phyloP scores from a whole-genome alignment of 78 protist genomes.

The Protostelium mycophagum region DNA sequence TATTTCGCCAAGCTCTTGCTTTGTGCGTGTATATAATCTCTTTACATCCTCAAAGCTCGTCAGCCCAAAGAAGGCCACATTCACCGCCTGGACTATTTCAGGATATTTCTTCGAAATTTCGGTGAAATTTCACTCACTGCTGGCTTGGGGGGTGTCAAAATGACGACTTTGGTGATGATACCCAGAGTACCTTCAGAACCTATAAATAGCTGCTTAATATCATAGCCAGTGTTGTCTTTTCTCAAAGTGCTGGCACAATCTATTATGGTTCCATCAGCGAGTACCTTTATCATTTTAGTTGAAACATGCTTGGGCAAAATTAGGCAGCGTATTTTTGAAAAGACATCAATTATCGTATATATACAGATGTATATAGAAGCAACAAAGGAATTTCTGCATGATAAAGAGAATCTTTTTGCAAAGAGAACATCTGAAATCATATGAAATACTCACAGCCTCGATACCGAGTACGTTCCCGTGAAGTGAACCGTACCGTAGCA shows the following conservation, averaged over 20 bases:
- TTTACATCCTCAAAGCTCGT: conserved; percentile 28
- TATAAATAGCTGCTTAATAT: conserved; percentile 90
- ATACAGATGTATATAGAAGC: no score
- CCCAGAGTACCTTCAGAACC: conserved; percentile 98
- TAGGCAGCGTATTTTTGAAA: no score
- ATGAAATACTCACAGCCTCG: conserved; percentile 57
- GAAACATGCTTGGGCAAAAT: no score
- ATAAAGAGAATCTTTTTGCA: no score
- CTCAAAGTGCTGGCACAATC: conserved; percentile 50
- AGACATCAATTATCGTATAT: no score
- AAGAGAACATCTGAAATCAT: not conserved
- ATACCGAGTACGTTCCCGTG: conserved; percentile 87
- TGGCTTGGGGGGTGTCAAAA: conserved; percentile 60
- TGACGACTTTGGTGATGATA: conserved; percentile 71
- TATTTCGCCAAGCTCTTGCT: conserved; percentile 68
- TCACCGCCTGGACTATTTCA: conserved; percentile 5
- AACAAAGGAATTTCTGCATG: no score
- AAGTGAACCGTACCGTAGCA: conserved; percentile 86
- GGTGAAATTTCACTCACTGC: not conserved
- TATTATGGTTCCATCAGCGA: conserved; percentile 83
- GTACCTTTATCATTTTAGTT: conserved; percentile 2
- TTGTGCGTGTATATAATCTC: conserved; percentile 32
- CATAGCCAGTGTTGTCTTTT: conserved; percentile 95
- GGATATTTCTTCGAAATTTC: not conserved
- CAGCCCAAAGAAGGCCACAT: conserved; percentile 74